These are phyloP conservation scores for Metschnikowia vanudenii DNA, from an alignment of 805 yeast genomes.

Conservation along the genomic window DNA sequence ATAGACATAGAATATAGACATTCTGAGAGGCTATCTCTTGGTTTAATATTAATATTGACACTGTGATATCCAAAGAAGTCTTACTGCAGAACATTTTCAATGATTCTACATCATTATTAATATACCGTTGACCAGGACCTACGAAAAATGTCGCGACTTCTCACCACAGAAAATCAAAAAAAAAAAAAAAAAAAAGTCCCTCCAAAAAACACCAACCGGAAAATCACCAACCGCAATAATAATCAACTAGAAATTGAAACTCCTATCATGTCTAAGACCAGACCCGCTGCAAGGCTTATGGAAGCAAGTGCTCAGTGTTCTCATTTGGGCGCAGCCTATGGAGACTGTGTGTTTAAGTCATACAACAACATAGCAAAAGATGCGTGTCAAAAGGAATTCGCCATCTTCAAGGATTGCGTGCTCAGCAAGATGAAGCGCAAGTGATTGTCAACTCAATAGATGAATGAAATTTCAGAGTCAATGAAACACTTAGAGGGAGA, in stretches of 20 bases:
- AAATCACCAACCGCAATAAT: too few relatives aligned
- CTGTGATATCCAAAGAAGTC: too few relatives aligned
- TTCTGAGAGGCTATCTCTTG: not conserved
- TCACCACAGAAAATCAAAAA: not conserved
- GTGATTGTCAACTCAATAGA: not conserved
- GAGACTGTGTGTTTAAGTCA: constrained; percentile 51
- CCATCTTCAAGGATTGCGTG: constrained; percentile 50
- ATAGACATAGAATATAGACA: constrained; percentile 1
- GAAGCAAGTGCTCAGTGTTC: constrained; percentile 42
- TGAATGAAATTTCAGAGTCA: not conserved
- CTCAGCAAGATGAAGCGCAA: constrained; percentile 29
- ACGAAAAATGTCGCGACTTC: constrained; percentile 2
- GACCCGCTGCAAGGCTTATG: constrained; percentile 45
- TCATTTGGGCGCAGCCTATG: constrained; percentile 47
- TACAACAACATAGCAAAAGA: constrained; percentile 52
- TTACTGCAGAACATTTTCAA: too few relatives aligned
- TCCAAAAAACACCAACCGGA: too few relatives aligned
- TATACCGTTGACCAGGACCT: too few relatives aligned
- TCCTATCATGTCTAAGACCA: constrained; percentile 22
- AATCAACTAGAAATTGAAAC: not conserved
- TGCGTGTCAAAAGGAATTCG: constrained; percentile 53
- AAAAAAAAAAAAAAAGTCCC: not conserved
- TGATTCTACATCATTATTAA: too few relatives aligned
- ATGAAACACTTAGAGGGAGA: not conserved
- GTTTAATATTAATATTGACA: too few relatives aligned